Conservation (phyloP, 192 early-diverging fungal species). For the Oehlia diaphana region DNA sequence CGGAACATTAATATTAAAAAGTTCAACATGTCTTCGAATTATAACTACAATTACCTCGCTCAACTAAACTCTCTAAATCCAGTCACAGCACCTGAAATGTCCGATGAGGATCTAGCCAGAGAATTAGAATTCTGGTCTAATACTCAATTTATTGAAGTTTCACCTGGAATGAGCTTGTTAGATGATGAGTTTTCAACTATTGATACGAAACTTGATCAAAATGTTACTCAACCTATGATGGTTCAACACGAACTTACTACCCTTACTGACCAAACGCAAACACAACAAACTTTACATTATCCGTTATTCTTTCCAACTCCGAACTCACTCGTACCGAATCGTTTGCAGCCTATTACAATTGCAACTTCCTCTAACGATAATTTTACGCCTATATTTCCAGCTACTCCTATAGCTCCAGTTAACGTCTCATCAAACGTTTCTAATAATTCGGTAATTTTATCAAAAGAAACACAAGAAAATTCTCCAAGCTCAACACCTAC, state of each 20-base stretch:
- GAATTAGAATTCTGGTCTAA: slow-evolving; percentile 12
- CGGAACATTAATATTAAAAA: background rate
- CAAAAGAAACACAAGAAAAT: background rate
- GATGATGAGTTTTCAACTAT: background rate
- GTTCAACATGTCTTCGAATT: background rate
- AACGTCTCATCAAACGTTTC: background rate
- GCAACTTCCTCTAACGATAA: background rate
- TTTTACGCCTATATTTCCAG: background rate
- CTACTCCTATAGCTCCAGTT: background rate
- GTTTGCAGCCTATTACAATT: background rate
- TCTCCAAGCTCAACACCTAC: background rate
- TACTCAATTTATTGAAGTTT: background rate
- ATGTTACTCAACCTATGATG: background rate
- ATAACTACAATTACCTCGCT: background rate
- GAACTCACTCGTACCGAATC: background rate
- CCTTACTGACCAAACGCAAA: background rate
- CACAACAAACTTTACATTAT: background rate
- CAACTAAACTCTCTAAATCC: background rate
- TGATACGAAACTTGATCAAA: background rate
- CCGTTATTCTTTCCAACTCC: background rate
- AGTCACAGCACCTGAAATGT: background rate
- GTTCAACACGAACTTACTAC: background rate
- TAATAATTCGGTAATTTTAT: background rate
- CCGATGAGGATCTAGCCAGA: background rate
- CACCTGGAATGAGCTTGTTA: too few relatives aligned